Conservation (phyloP, 805 yeast genomes). For the Ogataea trehaloabstinens region DNA sequence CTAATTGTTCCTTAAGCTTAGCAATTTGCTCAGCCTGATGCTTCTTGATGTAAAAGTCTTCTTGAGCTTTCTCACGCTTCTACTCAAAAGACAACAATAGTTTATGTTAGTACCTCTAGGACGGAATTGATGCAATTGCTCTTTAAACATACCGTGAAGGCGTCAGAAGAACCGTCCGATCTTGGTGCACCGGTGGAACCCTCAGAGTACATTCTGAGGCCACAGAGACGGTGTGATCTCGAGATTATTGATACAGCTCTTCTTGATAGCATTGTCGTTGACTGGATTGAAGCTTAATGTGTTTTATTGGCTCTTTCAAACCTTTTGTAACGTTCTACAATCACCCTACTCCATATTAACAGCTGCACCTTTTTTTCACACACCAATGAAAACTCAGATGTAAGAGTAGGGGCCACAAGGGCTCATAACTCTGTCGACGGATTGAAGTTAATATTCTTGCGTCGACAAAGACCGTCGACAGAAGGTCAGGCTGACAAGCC, state of each 20-base stretch:
- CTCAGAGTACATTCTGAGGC: conserved; percentile 42
- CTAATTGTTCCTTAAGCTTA: conserved; percentile 70
- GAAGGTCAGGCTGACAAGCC: too few relatives aligned
- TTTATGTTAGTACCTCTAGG: too few relatives aligned
- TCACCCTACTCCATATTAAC: too few relatives aligned
- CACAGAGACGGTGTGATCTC: conserved; percentile 26
- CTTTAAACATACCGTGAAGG: conserved; percentile 49
- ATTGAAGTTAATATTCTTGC: too few relatives aligned
- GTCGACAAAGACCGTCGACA: too few relatives aligned
- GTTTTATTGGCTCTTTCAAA: too few relatives aligned
- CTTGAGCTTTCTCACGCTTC: conserved; percentile 93
- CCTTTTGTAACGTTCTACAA: too few relatives aligned
- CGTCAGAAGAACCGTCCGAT: conserved; percentile 51
- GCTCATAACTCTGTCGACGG: too few relatives aligned
- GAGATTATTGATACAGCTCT: conserved; percentile 36
- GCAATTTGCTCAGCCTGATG: conserved; percentile 88
- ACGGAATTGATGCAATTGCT: conserved; percentile 16
- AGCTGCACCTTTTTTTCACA: too few relatives aligned
- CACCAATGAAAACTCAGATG: too few relatives aligned
- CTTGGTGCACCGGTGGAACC: conserved; percentile 64
- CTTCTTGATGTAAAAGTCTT: conserved; percentile 78
- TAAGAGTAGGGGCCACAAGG: too few relatives aligned
- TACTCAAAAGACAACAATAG: conserved; percentile 26
- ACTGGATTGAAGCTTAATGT: neutral
- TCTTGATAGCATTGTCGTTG: conserved; percentile 34